Evolutionary conservation across 768 basidiomycete species (phyloP).

Genomic region (Lactarius hengduanensis): DNA sequence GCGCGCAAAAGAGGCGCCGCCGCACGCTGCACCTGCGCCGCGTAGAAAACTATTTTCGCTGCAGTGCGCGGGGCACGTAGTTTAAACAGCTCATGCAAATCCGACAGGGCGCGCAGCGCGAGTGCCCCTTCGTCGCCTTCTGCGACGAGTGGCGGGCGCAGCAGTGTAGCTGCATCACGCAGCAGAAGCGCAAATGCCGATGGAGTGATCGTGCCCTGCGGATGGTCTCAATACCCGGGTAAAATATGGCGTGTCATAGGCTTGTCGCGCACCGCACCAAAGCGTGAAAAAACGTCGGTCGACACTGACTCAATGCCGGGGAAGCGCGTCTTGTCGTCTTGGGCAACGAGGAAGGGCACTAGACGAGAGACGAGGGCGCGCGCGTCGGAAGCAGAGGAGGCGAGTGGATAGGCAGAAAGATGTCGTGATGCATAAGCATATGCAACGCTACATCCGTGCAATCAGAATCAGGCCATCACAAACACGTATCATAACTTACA

Average conservation of each 20-base stretch:
- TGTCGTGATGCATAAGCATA: slow-evolving; percentile 68
- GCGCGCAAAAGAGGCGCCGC: slow-evolving; percentile 6
- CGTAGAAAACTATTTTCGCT: slow-evolving; percentile 70
- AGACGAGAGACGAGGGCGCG: slow-evolving; percentile 51
- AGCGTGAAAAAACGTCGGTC: slow-evolving; percentile 66
- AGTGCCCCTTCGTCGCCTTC: slow-evolving; percentile 24
- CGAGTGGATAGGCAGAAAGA: slow-evolving; percentile 58
- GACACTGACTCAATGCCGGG: slow-evolving; percentile 49
- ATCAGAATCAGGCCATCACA: neutral
- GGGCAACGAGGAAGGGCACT: slow-evolving; percentile 64
- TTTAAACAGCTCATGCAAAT: slow-evolving; percentile 43
- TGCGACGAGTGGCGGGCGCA: slow-evolving; percentile 47
- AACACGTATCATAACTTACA: slow-evolving; percentile 45
- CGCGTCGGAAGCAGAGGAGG: slow-evolving; percentile 41
- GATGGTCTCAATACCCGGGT: neutral
- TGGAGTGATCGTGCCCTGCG: slow-evolving; percentile 36
- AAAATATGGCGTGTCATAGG: neutral
- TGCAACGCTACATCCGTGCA: slow-evolving; percentile 47
- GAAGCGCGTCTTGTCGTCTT: slow-evolving; percentile 55
- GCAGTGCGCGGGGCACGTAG: slow-evolving; percentile 38
- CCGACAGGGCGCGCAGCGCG: slow-evolving; percentile 47
- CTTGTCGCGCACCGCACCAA: slow-evolving; percentile 47
- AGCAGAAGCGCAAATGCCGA: slow-evolving; percentile 53
- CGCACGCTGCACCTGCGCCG: slow-evolving; percentile 46
- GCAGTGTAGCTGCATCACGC: slow-evolving; percentile 50